A percentile compares a stretch with the other conserved stretches of the same genome.
These are phyloP conservation scores for Colletotrichum siamense DNA, from an alignment of 2,329 filamentous ascomycete species.

Conservation along the genomic window DNA sequence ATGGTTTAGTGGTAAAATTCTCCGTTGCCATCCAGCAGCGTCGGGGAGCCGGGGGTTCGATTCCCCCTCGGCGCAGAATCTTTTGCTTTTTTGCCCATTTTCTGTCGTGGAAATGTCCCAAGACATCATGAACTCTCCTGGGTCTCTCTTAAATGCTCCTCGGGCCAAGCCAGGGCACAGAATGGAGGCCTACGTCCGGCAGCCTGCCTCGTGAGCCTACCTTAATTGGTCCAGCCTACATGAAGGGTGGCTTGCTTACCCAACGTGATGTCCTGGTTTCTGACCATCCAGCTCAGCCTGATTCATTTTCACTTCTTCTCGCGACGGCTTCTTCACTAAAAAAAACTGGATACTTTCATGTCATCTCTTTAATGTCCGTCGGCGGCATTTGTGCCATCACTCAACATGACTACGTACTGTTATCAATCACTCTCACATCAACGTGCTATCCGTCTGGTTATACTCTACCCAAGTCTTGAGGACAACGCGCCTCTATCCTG, in stretches of 20 bases:
- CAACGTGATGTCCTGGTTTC: too few relatives aligned
- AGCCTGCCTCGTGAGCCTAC: neutral
- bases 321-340: too few relatives aligned
- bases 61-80: neutral
- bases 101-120: accelerated
- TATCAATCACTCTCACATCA: neutral
- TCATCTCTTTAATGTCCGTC: too few relatives aligned
- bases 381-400: too few relatives aligned
- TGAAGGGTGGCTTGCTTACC: neutral
- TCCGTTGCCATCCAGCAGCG: neutral
- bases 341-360: too few relatives aligned
- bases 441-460: neutral
- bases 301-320: too few relatives aligned
- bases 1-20: neutral
- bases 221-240: neutral
- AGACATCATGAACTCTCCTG: neutral
- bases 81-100: neutral
- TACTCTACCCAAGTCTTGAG: neutral
- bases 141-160: neutral
- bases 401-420: neutral
- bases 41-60: neutral
- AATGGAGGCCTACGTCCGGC: neutral
- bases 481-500: neutral
- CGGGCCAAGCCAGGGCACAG: neutral
- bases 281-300: too few relatives aligned